These are phyloP conservation scores for Parastagonospora avenae DNA, from an alignment of 2,329 filamentous ascomycete species.

Conservation along the genomic window DNA sequence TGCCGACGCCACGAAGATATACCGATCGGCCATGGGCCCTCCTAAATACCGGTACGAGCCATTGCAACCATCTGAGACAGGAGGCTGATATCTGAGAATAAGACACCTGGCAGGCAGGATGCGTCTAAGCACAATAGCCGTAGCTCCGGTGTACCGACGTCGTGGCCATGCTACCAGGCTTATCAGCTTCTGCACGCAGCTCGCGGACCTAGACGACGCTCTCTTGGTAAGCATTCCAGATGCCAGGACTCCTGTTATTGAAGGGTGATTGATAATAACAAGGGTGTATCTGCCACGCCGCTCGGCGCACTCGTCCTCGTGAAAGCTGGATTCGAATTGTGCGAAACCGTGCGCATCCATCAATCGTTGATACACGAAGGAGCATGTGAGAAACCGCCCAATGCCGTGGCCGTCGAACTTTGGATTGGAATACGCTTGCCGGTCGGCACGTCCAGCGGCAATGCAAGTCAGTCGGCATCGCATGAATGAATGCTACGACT, in stretches of 20 bases:
- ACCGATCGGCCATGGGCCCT: slow-evolving; percentile 25
- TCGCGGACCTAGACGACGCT: slow-evolving; percentile 31
- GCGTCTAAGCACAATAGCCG: slow-evolving; percentile 27
- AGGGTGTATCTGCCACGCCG: slow-evolving; percentile 33
- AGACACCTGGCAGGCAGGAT: slow-evolving; percentile 20
- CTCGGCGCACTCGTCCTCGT: slow-evolving; percentile 25
- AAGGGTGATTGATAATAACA: neutral
- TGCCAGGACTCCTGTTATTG: neutral
- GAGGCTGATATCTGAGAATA: neutral
- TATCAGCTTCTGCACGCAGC: slow-evolving; percentile 28
- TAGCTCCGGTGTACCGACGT: slow-evolving; percentile 33
- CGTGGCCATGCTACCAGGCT: slow-evolving; percentile 32
- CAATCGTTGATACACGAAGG: slow-evolving; percentile 7
- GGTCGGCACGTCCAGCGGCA: slow-evolving; percentile 3
- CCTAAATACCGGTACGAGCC: slow-evolving; percentile 27
- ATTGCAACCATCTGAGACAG: neutral
- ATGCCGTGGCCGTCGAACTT: slow-evolving; percentile 16
- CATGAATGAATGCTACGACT: slow-evolving; percentile 9
- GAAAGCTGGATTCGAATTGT: slow-evolving; percentile 36
- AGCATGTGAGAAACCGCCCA: neutral
- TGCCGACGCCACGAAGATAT: slow-evolving; percentile 17
- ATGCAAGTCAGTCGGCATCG: slow-evolving; percentile 6
- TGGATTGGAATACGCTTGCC: slow-evolving; percentile 22
- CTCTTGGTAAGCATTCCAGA: slow-evolving; percentile 17
- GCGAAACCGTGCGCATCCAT: slow-evolving; percentile 25